phyloP scores from a whole-genome alignment of 1,284 basidiomycete genomes.

The Puccinia coronata region DNA sequence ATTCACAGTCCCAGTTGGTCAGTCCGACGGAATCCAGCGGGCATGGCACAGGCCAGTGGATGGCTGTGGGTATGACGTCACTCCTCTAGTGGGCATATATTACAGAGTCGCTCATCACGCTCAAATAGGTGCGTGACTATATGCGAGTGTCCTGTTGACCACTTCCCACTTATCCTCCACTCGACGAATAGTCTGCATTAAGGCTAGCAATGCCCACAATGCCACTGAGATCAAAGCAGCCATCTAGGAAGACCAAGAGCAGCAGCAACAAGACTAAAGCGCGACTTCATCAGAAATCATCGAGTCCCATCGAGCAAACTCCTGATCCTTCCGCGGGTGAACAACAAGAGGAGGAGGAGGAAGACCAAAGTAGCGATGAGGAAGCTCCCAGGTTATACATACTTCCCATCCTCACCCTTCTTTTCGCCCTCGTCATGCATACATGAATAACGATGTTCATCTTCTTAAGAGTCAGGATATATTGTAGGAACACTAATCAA shows the following conservation, averaged over 20 bases:
- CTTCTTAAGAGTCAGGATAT: not conserved
- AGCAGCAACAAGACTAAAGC: not conserved
- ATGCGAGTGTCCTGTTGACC: not conserved
- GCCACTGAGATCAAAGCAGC: conserved; percentile 25
- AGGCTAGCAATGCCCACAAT: not conserved
- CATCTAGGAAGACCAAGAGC: not conserved
- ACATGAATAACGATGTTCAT: not conserved
- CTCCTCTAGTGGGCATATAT: too few species aligned
- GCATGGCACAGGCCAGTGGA: too few species aligned
- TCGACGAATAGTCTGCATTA: not conserved
- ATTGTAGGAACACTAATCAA: not conserved
- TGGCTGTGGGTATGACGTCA: too few species aligned
- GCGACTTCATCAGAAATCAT: not conserved
- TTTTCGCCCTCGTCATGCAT: not conserved
- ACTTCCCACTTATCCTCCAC: not conserved
- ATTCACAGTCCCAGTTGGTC: too few species aligned
- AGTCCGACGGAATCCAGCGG: too few species aligned
- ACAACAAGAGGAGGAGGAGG: not conserved
- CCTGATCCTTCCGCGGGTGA: conserved; percentile 1
- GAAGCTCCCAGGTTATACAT: conserved; percentile 27
- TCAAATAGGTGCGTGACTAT: too few species aligned
- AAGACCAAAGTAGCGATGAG: conserved; percentile 12
- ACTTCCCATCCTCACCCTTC: not conserved
- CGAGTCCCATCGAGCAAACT: not conserved
- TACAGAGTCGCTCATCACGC: too few species aligned